phyloP scores from a whole-genome alignment of 2,329 filamentous ascomycete genomes.

The Seiridium unicorne region DNA sequence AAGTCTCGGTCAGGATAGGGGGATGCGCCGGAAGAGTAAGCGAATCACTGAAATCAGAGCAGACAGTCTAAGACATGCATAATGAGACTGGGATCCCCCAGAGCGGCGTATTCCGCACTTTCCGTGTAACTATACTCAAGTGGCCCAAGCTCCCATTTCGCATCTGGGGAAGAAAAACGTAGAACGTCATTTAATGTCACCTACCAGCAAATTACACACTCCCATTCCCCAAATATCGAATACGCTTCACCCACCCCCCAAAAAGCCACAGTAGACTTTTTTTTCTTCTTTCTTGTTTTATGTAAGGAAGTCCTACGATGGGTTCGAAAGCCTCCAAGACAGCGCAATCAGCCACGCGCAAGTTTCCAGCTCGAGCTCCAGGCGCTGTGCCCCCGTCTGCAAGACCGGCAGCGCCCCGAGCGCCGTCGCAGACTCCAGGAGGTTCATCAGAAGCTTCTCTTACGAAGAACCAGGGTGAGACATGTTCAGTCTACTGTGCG shows the following conservation, averaged over 20 bases:
- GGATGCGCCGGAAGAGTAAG: not conserved
- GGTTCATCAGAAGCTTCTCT: constrained; percentile 17
- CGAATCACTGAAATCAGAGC: not conserved
- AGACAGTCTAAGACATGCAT: not conserved
- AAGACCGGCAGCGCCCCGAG: constrained; percentile 10
- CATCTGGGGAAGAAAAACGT: not conserved
- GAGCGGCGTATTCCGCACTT: not conserved
- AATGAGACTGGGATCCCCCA: not conserved
- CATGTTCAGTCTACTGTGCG: not conserved
- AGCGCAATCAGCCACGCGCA: constrained; percentile 37
- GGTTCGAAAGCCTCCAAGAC: constrained; percentile 47
- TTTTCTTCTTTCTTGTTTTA: no score
- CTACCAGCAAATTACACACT: no score
- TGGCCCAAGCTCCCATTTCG: constrained; percentile 7
- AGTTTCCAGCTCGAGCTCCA: constrained; percentile 40
- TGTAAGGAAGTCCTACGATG: constrained; percentile 26
- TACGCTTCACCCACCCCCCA: no score
- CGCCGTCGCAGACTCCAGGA: not conserved
- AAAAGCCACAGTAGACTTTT: no score
- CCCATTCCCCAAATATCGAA: no score
- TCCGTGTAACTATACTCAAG: not conserved
- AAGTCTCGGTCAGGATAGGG: not conserved
- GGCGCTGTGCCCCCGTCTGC: constrained; percentile 21
- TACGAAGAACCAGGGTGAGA: constrained; percentile 31
- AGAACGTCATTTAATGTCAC: constrained; percentile 19